Evolutionary conservation across 106 monocot species (phyloP), one percentile per base, ranked within the genome.

Genomic region (Acorus calamus): DNA sequence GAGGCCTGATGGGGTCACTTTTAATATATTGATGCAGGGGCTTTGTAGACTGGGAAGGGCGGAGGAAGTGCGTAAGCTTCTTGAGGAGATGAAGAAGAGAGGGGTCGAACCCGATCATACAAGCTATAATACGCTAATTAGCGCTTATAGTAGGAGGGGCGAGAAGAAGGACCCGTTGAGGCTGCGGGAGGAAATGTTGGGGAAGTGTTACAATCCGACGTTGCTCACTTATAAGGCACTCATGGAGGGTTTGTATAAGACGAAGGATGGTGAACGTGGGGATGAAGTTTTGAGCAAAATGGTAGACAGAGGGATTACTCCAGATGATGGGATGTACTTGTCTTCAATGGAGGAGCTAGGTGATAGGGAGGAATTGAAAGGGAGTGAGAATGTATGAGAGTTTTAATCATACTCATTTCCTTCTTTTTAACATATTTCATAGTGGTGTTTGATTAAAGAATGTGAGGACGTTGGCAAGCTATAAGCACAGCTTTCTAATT

Each of bases 41-140:
- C 66, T 79, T 8, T 89, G 94, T 66, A 80, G 86, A 75, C 49
- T 73, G 46, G 94, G 89, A n/a, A 73, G 78, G 57, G 84, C 68
- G 2, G 82, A 89, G 65, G 82, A 86, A 43, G 84, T 84, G 54
- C 81, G 84, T 3, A 46, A 58, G 52, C 56, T 94, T 10, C 77
- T 94, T 6, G 77, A 79, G 59, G 89, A 89, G 69, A 94, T 94
- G 94, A 57, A 41, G 7, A 71, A 67, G 6, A 61, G 61, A 42
- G 86, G 89, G 12, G 87, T 94, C 47, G 28, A 70, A 47, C 94
- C 94, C 28, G 89, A 94, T 60, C 84, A 82, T 73, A 74, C 89
- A 2, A 94, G 84, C 57, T 94, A 86, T 67, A 94, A 89, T 67
- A 94, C 86, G 3, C 79, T 94, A 4, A 87, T 94, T 50, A 89